Conservation (phyloP, 257 asterid genomes). For the Marsdenia floribunda region DNA sequence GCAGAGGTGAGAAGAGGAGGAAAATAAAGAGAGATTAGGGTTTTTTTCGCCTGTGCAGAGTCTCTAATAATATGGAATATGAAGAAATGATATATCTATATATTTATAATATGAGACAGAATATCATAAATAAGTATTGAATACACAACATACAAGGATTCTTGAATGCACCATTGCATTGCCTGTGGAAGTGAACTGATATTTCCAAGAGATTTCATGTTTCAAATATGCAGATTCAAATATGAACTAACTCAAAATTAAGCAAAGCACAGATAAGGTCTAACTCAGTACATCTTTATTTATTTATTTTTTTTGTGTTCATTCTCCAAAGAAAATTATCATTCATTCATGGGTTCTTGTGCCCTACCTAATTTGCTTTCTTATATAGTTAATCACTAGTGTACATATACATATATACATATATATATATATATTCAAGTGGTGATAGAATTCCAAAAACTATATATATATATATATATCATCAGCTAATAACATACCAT, state of each 20-base stretch:
- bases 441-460: background rate
- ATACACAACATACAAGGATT: too few species aligned
- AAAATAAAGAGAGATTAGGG: too few species aligned
- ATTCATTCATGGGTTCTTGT: conserved; percentile 1
- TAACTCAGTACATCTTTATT: background rate
- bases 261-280: conserved; percentile 9
- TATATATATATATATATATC: background rate
- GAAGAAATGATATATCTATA: too few species aligned
- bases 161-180: too few species aligned
- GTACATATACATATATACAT: background rate
- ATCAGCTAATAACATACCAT: background rate
- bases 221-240: too few species aligned
- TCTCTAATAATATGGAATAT: too few species aligned
- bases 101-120: too few species aligned
- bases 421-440: background rate
- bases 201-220: too few species aligned
- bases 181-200: too few species aligned
- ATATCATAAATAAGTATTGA: too few species aligned
- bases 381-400: background rate
- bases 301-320: background rate
- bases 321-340: background rate
- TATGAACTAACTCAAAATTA: background rate
- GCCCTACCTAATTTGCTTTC: conserved; percentile 6
- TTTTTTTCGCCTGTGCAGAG: too few species aligned
- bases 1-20: too few species aligned